A percentile compares a stretch with the other conserved stretches of the same genome.
Evolutionary conservation across 1,284 basidiomycete genomes (phyloP).

Genomic region (Apiotrichum laibachii): DNA sequence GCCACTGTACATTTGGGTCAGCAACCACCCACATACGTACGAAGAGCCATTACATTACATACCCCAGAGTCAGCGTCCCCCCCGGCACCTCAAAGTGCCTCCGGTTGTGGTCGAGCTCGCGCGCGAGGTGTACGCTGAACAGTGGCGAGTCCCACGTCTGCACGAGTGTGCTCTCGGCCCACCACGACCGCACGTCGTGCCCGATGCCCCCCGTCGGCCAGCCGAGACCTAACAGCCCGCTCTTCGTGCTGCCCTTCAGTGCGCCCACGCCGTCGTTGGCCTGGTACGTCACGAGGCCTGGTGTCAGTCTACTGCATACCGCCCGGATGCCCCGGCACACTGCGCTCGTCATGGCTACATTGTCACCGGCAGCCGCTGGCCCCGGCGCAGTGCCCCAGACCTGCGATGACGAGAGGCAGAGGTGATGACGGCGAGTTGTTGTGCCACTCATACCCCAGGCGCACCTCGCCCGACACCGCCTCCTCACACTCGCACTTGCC

Average conservation of each 20-base stretch:
- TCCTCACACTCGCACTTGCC: too few species aligned
- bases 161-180: conserved; percentile 15
- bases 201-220: conserved; percentile 38
- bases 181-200: conserved; percentile 44
- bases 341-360: not conserved
- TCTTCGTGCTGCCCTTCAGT: conserved; percentile 29
- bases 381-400: not conserved
- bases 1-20: conserved; percentile 8
- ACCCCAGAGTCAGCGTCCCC: conserved; percentile 65
- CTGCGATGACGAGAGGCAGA: not conserved
- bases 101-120: conserved; percentile 55
- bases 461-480: too few species aligned
- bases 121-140: conserved; percentile 73
- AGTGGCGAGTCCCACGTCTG: conserved; percentile 59
- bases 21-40: not conserved
- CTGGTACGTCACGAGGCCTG: conserved; percentile 29
- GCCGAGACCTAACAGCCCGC: conserved; percentile 50
- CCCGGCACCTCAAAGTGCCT: conserved; percentile 49
- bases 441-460: too few species aligned
- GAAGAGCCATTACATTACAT: not conserved
- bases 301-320: too few species aligned
- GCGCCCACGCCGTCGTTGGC: conserved; percentile 34
- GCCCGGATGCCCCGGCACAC: not conserved
- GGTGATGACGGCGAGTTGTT: too few species aligned
- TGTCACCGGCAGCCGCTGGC: too few species aligned